These are phyloP conservation scores for Citrus mangshanensis DNA, from an alignment of 345 rosid genomes.

Conservation along the genomic window DNA sequence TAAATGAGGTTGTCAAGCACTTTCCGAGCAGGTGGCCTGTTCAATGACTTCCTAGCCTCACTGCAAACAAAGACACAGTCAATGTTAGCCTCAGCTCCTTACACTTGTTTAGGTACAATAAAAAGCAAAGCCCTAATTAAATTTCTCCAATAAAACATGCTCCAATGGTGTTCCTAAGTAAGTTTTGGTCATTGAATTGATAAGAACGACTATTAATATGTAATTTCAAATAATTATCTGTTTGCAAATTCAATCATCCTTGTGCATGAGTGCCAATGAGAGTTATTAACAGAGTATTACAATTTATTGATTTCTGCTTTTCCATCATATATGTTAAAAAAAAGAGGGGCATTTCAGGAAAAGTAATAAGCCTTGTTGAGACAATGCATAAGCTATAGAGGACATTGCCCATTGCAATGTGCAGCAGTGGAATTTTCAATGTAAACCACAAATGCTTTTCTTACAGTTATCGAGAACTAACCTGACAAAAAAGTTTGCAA, in stretches of 20 bases:
- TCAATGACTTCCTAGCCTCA: conserved; percentile 82
- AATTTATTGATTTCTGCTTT: not conserved
- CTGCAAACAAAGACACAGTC: conserved; percentile 37
- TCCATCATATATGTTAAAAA: not conserved
- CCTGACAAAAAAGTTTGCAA: conserved; percentile 81
- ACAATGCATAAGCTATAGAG: not conserved
- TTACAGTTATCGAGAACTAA: conserved; percentile 22
- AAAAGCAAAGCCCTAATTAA: not conserved
- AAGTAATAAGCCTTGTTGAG: not conserved
- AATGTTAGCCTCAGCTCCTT: not conserved
- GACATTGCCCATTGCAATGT: not conserved
- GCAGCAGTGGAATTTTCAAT: not conserved
- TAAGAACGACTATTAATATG: not conserved
- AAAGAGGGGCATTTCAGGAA: not conserved
- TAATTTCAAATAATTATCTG: not conserved
- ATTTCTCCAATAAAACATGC: not conserved
- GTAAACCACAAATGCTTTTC: not conserved
- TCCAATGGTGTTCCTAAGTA: not conserved
- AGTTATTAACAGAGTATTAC: not conserved
- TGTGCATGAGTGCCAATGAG: not conserved
- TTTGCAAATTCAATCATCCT: too few species aligned
- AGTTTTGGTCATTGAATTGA: not conserved
- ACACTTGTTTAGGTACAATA: not conserved
- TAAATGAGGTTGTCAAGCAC: conserved; percentile 80
- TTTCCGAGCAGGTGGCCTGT: conserved; percentile 56